Evolutionary conservation across 139 green algal genomes (phyloP), one percentile per base, ranked within the genome.

Genomic region (Penium margaritaceum): DNA sequence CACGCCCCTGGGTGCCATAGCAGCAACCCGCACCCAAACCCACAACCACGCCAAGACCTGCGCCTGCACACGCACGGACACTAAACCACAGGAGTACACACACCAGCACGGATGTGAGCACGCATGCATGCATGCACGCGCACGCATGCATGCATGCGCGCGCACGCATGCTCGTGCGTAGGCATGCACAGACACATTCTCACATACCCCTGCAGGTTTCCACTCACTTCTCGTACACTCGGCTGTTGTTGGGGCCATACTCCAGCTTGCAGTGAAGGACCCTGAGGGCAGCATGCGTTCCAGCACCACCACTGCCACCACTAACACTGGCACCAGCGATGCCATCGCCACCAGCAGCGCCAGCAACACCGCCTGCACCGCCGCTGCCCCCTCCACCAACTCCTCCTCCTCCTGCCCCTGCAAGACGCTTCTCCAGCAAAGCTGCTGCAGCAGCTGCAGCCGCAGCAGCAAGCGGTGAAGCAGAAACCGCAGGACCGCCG

Each of bases 271-370:
- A n/a, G 57, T 44, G 3, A 5, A 75, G 3, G 4, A 66, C 27
- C 21, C 37, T n/a, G n/a, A n/a, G n/a, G n/a, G n/a, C n/a, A n/a
- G 67, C 27, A 67, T 41, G 34, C 67, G 44, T 5, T 67, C 67
- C 41, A 67, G 34, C 21, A 29, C 67, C 37, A n/a, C 5, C 43
- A 17, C 21, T 7, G 51, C 17, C 51, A 35, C 64, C 38, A 35
- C n/a, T 43, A 14, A 64, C 12, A 64, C 30, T 36, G 30, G 30
- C 9, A 41, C 55, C 7, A 29, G 6, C 36, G 6, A 32, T 32
- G 30, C 55, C 21, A 21, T 57, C 46, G 21, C 46, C 21, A n/a
- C 46, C 9, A 7, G 55, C 55, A 32, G 19, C 9, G 12, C 15
- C 15, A 29, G 24, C 17, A n/a, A 29, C 12, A 14, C 15, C 15